These are phyloP conservation scores for Trichophyton benhamiae DNA, from an alignment of 2,329 filamentous ascomycete genomes.

Conservation along the genomic window DNA sequence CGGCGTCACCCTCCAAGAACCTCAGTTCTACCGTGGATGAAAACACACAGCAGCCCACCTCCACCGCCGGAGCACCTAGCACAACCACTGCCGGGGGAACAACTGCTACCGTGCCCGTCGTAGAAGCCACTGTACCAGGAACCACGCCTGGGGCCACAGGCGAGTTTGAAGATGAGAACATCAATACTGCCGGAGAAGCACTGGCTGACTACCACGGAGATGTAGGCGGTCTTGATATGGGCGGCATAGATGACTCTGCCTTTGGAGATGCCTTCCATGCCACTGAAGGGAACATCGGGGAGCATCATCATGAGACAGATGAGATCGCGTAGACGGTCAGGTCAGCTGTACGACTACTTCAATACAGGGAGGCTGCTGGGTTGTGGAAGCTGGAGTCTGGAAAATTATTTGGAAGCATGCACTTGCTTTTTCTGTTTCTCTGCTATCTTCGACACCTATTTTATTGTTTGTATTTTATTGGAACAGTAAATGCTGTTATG, in stretches of 20 bases:
- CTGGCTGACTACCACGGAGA: constrained; percentile 54
- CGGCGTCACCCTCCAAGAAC: constrained; percentile 17
- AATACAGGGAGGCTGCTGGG: too few relatives aligned
- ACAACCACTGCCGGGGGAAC: background rate
- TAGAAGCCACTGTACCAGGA: constrained; percentile 12
- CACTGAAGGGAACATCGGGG: constrained; percentile 35
- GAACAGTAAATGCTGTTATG: background rate
- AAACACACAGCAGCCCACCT: constrained; percentile 6
- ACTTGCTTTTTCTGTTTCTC: background rate
- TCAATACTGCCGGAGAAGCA: constrained; percentile 59
- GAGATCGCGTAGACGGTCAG: constrained; percentile 25
- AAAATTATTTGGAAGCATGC: background rate
- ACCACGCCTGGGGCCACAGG: constrained; percentile 10
- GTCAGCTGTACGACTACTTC: background rate
- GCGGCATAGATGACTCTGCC: constrained; percentile 63
- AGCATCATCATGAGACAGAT: constrained; percentile 26
- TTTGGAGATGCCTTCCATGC: constrained; percentile 73
- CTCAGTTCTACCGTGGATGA: background rate
- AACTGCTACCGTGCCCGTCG: constrained; percentile 35
- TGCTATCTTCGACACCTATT: background rate
- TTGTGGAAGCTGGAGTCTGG: background rate
- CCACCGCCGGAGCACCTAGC: background rate
- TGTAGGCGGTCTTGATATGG: constrained; percentile 40
- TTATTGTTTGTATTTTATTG: background rate
- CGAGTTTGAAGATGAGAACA: constrained; percentile 18